Evolutionary conservation across 2,329 filamentous ascomycete genomes (phyloP), one percentile per base, ranked within the genome.

Genomic region (Aspergillus sp.): DNA sequence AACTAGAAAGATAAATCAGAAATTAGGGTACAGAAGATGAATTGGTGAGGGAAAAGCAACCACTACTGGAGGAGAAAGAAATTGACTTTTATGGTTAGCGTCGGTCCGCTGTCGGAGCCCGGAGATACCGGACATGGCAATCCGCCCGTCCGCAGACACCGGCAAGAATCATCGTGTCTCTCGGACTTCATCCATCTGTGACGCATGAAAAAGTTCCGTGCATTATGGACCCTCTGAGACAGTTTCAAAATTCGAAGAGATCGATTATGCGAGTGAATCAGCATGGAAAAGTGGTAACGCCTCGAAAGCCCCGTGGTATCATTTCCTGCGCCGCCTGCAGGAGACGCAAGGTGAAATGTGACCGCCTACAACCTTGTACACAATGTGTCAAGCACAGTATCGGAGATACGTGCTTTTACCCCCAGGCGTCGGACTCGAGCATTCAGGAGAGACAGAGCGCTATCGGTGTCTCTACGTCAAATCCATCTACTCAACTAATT

Each of bases 331-430:
- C 52, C 4, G 10, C 36, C 14, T 54, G 52, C n/a, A 29, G 52
- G n/a, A 54, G 16, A 54, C 52, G 52, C 20, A 54, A 54, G 32
- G 36, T 45, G 10, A 45, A 46, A 46, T 54, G 52, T 22, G 52
- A 54, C 52, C 52, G 52, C 10, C 36, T 29, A 4, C 36, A 54
- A 9, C 52, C 52, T 4, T 54, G 52, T 46, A 36, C 26, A 2
- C 52, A 54, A 20, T 54, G 52, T 18, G 36, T 54, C 6, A 18
- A 22, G 4, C 39, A 20, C 36, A 46, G 45, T 12, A 20, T 26
- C 18, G n/a, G 22, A 16, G 36, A 45, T 6, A 16, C 52, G 26
- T 54, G 52, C 22, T 16, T 12, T 5, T 54, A 54, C 20, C 52
- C 39, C 14, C 36, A 12, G 45, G 20, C 36, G 36, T 42, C 5